Base-by-base conservation (phyloP, 176 grass and related monocot species). In the Bromus sterilis region DNA sequence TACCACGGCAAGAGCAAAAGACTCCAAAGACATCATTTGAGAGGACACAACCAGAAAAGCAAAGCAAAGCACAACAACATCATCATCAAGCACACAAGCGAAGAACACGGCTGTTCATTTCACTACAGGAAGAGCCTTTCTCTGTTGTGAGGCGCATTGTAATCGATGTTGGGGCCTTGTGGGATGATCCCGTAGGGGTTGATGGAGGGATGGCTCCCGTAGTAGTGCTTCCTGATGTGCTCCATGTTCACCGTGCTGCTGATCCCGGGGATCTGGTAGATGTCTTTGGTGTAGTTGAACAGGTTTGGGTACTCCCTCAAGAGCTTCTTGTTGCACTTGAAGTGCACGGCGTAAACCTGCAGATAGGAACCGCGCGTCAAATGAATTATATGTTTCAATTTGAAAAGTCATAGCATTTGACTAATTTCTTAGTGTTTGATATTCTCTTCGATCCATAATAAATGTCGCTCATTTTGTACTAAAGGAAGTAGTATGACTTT, bases 301-400 rank as follows among this genome's bases (percentile, higher is more conserved):
- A 98, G 33, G 64, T 98, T 98, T 1, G 88, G 86, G 60, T 94
- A 94, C 58, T 98, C 95, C 42, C 79, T 85, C 75, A 98, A 31
- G 7, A 91, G 90, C 75, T 84, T 94, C 87, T 98, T 98, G 90
- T 94, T 98, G 79, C 92, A 98, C 69, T 98, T 94, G 90, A 98
- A 98, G 64, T 98, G 90, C 39, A 98, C 88, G 4, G 90, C 84
- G 46, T 98, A 98, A 20, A 98, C 95, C 95, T 98, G 71, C 0
- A 51, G 16, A 20, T 15, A 86, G 33, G 10, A 72, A 7, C 16
- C 5, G 48, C 18, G 2, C 15, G 46, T 49, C 46, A 49, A 2
- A 46, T 15, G 6, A 20, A 51, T 20, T 20, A 1, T 51, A 21
- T 21, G 14, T 49, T 49, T 49, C 1, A 0, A 49, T 0, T 18